Evolutionary conservation across 2,329 filamentous ascomycete genomes (phyloP), one percentile per base, ranked within the genome.

Genomic region (Penicillium olsonii): DNA sequence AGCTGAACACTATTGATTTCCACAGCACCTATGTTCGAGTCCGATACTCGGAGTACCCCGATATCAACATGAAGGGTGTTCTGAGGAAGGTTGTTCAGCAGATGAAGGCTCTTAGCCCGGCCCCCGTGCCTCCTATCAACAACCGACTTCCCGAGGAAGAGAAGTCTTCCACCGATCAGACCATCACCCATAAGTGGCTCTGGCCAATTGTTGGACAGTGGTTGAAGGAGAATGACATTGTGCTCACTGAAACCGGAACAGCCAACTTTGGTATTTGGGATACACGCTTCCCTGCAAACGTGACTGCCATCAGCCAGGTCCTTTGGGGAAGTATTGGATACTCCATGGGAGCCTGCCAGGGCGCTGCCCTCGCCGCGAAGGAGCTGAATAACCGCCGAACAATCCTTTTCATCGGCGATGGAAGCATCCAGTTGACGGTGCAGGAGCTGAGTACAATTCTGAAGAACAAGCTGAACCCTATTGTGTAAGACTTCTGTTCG

Each of bases 181-280:
- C 61, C 2, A 77, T 84, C 27, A 75, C 71, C 1, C 81, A 84
- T 45, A 73, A 75, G 26, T 74, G 71, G 50, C 80, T 95, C 68
- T 95, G 90, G 89, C 87, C 87, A 0, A 82, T 81, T 33, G 75
- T 94, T 14, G 85, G 87, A 31, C 78, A 85, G 54, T 95, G 87
- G 77, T 74, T 95, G 9, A 78, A 80, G 45, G 76, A 84, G 45
- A 78, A 84, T 38, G 91, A 96, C 62, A 83, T 95, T 48, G 77
- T 96, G 46, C 81, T 95, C 42, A 92, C 90, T 0, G 91, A 95
- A 69, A 95, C 90, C 2, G 91, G 90, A 33, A 96, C 91, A 0
- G 79, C 90, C 50, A 92, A 91, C 73, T 92, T 95, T 68, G 91
- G 91, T 48, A 88, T 94, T 62, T 90, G 88, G 83, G 88, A 92